Conservation (phyloP, 2,329 filamentous ascomycete species). For the Alternaria alternata region DNA sequence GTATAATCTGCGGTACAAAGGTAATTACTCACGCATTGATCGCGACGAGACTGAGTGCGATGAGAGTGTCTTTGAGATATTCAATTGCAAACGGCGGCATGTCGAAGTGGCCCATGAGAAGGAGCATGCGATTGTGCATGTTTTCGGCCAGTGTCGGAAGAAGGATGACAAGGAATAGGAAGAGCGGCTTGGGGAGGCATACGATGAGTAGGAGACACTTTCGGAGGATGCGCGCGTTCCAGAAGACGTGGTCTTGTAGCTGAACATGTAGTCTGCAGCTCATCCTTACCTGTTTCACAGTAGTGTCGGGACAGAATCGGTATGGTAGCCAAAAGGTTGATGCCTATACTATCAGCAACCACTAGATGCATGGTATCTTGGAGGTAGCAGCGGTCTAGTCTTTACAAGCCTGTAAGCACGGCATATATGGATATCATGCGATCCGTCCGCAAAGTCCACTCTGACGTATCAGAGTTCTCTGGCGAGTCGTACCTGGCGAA, state of each 20-base stretch:
- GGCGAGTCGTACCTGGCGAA: not conserved
- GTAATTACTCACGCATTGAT: too few relatives aligned
- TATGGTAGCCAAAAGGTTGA: not conserved
- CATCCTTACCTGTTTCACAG: not conserved
- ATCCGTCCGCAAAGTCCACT: not conserved
- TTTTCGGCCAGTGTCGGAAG: not conserved
- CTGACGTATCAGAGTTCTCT: not conserved
- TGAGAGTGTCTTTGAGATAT: too few relatives aligned
- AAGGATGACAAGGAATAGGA: not conserved
- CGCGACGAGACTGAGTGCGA: too few relatives aligned
- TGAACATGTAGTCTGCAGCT: not conserved
- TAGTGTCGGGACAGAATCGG: not conserved
- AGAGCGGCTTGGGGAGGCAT: not conserved
- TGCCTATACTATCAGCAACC: not conserved
- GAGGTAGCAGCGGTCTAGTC: not conserved
- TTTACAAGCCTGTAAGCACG: not conserved
- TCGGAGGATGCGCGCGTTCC: not conserved
- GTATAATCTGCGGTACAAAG: too few relatives aligned
- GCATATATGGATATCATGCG: not conserved
- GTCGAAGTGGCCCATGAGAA: not conserved
- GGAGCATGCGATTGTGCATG: slow-evolving; percentile 2
- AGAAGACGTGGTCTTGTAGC: not conserved
- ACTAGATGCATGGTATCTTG: not conserved
- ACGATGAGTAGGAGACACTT: slow-evolving; percentile 2
- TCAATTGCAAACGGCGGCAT: too few relatives aligned